Base-by-base conservation (phyloP, 2,329 filamentous ascomycete genomes). In the Beauveria australis region DNA sequence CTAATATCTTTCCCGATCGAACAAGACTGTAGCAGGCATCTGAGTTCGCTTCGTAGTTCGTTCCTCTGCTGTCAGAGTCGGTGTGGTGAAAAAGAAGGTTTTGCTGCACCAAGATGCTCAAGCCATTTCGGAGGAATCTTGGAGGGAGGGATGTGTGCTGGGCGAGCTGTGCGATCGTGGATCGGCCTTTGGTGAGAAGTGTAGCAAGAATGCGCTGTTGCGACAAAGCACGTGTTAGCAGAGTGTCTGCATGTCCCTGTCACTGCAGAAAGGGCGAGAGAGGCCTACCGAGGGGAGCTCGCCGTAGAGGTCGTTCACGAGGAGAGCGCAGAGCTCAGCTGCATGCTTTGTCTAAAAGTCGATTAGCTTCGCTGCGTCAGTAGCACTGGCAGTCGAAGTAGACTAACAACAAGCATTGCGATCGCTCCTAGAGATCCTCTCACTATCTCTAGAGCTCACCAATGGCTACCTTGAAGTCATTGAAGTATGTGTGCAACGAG, bases 261-360 rank as follows among this genome's bases (percentile, higher is more conserved):
- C 14, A 14, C 19, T 41, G 19, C 12, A 24, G 3, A 30, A 30
- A 33, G 5, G 6, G 12, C 26, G 4, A 6, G 7, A 40, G 37
- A 53, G 28, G n/a, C 88, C 70, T 89, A 97, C 93, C 72, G 91
- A 91, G 64, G 92, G 91, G 62, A 97, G 85, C 77, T 96, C 90
- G 71, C 94, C 94, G 74, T 94, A 93, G 62, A 90, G 82, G 72
- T 97, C 92, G 71, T 92, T 87, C 65, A 97, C 88, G 64, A 97
- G 83, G 72, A 96, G 86, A 78, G 88, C 84, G 79, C 91, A 96
- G 71, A 97, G 89, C 83, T 97, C 91, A 70, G 89, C 86, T 67
- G 89, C 82, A 73, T 89, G 84, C 78, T 91, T 86, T 63, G 84
- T 85, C 85, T 88, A 64, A 22, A 46, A 53, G 57, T 26, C 19